Conservation (phyloP, 257 asterid species). For the Ophiorrhiza pumila region DNA sequence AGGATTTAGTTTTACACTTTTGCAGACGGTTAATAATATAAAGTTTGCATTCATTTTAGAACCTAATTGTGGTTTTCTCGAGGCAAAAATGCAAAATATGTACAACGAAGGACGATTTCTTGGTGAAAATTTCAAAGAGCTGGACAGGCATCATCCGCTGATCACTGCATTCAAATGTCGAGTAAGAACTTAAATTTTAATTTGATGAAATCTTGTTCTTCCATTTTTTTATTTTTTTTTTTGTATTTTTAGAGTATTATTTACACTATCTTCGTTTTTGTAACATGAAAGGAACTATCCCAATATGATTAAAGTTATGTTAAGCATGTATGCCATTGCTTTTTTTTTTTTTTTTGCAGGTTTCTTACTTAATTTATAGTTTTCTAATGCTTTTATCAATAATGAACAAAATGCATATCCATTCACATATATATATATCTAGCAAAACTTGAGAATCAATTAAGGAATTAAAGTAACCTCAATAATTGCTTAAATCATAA, state of each 20-base stretch:
- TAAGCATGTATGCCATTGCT: neutral
- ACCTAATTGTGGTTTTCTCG: slow-evolving; percentile 15
- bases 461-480: too few species aligned
- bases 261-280: neutral
- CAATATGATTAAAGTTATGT: neutral
- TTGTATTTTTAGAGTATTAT: neutral
- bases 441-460: too few species aligned
- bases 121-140: slow-evolving; percentile 11
- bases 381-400: too few species aligned
- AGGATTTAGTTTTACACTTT: neutral
- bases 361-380: neutral
- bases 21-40: slow-evolving; percentile 19
- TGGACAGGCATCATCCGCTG: neutral
- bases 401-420: too few species aligned
- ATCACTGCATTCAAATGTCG: slow-evolving; percentile 19
- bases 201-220: neutral
- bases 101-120: slow-evolving; percentile 21
- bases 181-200: slow-evolving; percentile 1
- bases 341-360: neutral
- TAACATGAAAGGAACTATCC: neutral
- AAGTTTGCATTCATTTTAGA: slow-evolving; percentile 18
- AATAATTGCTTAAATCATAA: too few species aligned
- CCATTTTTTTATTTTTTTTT: too few species aligned
- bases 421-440: too few species aligned
- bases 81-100: neutral